A percentile compares a stretch with the other conserved stretches of the same genome.
Evolutionary conservation across 106 monocot genomes (phyloP).

Genomic region (Gastrodia elata): DNA sequence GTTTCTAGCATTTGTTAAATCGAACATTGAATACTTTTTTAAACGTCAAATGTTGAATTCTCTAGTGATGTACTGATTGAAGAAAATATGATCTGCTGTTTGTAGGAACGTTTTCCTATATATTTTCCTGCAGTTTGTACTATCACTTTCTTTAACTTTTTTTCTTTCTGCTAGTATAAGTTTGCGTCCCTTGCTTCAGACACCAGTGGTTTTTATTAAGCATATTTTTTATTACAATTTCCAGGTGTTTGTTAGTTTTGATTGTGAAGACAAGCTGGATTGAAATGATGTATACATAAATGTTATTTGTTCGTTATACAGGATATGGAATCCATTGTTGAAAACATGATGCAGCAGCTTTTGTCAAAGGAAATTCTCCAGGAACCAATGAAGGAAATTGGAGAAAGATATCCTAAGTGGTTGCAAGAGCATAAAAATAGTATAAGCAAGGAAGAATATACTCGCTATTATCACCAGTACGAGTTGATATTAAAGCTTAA

Average conservation of each 20-base stretch:
- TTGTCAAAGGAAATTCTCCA: conserved; percentile 91
- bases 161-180: background rate
- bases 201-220: background rate
- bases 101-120: background rate
- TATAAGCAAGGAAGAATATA: conserved; percentile 53
- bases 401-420: conserved; percentile 83
- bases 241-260: background rate
- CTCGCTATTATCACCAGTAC: conserved; percentile 60
- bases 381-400: conserved; percentile 97
- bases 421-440: conserved; percentile 59
- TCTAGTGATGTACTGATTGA: background rate
- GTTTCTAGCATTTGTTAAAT: background rate
- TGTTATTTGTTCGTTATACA: conserved; percentile 9
- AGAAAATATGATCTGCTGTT: background rate
- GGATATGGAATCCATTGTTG: conserved; percentile 95
- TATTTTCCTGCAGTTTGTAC: background rate
- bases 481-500: conserved; percentile 62
- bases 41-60: background rate
- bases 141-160: background rate
- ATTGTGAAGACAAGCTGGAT: background rate
- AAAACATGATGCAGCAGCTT: conserved; percentile 94
- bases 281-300: background rate
- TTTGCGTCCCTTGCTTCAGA: background rate
- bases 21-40: background rate
- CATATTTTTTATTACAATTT: background rate